A percentile compares a stretch with the other conserved stretches of the same genome.
These are phyloP conservation scores for Sugiyamaella castrensis DNA, from an alignment of 1,139 yeast genomes.

Conservation along the genomic window DNA sequence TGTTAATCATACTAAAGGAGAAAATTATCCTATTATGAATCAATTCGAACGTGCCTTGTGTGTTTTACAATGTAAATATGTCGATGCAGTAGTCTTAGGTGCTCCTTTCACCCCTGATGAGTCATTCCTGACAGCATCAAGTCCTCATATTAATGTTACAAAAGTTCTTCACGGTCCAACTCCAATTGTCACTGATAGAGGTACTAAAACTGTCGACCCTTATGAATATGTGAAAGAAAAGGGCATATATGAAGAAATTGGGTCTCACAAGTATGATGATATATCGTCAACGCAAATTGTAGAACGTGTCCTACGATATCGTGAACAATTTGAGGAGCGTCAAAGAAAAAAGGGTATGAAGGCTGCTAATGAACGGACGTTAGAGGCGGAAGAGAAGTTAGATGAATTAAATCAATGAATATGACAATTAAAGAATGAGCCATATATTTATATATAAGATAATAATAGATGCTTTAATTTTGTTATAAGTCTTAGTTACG, in stretches of 20 bases:
- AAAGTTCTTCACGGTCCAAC: constrained; percentile 67
- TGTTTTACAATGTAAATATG: constrained; percentile 81
- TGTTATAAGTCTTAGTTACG: background rate
- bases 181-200: constrained; percentile 31
- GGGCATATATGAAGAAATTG: constrained; percentile 47
- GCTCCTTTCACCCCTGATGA: constrained; percentile 57
- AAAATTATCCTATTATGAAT: constrained; percentile 83
- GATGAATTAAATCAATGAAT: background rate
- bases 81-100: constrained; percentile 70
- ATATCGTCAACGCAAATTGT: constrained; percentile 67
- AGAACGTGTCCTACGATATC: constrained; percentile 60
- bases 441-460: background rate
- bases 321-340: constrained; percentile 71
- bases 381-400: constrained; percentile 28
- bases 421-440: background rate
- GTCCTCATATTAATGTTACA: constrained; percentile 37
- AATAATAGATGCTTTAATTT: background rate
- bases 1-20: constrained; percentile 59
- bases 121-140: constrained; percentile 37
- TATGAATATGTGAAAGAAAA: constrained; percentile 40
- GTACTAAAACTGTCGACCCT: constrained; percentile 38
- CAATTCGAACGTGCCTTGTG: constrained; percentile 80
- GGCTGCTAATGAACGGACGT: constrained; percentile 41
- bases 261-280: constrained; percentile 54
- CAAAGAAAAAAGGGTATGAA: constrained; percentile 80